Percentiles rank a stretch among this genome's conserved stretches.
Conservation (phyloP, 306 rosid genomes). For the Vigna reflexopilosa region DNA sequence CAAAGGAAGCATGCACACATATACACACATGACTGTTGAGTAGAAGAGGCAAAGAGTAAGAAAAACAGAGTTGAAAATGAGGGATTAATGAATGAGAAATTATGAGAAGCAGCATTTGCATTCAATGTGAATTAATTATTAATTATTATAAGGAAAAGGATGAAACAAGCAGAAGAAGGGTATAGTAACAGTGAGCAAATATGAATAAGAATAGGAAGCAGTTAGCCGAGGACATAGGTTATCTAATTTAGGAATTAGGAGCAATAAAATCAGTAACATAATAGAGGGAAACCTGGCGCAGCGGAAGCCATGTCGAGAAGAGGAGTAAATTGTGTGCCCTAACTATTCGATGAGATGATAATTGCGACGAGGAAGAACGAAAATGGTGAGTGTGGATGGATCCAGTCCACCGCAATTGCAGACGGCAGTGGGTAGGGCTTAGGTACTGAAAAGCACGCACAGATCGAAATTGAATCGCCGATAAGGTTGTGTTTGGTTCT, state of each 20-base stretch:
- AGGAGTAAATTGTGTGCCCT: conserved; percentile 24
- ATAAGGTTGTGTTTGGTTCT: conserved; percentile 91
- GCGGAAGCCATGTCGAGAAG: conserved; percentile 21
- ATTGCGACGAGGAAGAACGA: neutral
- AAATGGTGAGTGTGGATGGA: conserved; percentile 4
- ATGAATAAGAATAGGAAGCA: conserved; percentile 13
- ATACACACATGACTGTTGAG: neutral
- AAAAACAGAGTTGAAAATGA: neutral
- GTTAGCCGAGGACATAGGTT: neutral
- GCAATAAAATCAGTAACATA: neutral
- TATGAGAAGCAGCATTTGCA: conserved; percentile 5
- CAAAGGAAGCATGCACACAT: neutral
- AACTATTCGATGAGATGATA: neutral
- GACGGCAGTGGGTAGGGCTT: conserved; percentile 36
- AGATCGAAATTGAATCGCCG: conserved; percentile 56
- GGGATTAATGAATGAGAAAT: neutral
- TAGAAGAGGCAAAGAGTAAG: neutral
- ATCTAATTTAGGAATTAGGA: neutral
- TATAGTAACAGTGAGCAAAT: neutral
- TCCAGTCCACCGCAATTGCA: conserved; percentile 15
- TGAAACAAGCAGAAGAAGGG: neutral
- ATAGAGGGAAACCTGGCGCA: conserved; percentile 62
- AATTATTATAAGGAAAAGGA: neutral
- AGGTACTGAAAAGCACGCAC: neutral
- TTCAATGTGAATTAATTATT: neutral